Evolutionary conservation across 306 rosid genomes (phyloP), one percentile per base, ranked within the genome.

Genomic region (Lathyrus sativus): DNA sequence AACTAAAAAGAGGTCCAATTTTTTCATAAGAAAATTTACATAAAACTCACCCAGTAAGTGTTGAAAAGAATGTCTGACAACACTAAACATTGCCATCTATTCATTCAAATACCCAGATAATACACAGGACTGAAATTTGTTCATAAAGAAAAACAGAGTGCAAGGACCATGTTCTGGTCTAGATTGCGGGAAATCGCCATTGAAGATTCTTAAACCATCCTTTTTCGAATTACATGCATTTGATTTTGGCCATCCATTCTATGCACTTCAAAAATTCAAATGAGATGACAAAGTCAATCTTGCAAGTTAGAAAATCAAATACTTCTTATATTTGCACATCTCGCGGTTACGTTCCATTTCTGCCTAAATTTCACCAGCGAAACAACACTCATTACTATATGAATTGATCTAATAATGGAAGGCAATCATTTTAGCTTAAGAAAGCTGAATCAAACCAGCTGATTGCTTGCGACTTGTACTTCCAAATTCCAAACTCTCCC

Each of bases 321-420:
- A 41, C 46, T 49, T 70, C 63, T 54, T 41, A 38, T 54, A 74
- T 70, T 74, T 66, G 54, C 65, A 68, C 60, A 46, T 78, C 69
- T 53, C 37, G 49, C 64, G 51, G 2, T 14, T 12, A 29, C 38
- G 18, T 64, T 68, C 65, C 71, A 68, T 50, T 66, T 60, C 65
- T 53, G 61, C 65, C 68, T 51, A 65, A 64, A 65, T 78, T 71
- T 70, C 71, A 70, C 56, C 73, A 49, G 62, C 44, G 3, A 17
- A 56, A 15, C 48, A 81, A 7, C 14, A 54, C 50, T 64, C 74
- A 26, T 50, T 50, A 54, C 74, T 64, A 33, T 33, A 56, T 42
- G 67, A 70, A 73, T 38, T 69, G 26, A 72, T 43, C 62, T 68
- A 63, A 28, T 69, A 31, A 56, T 15, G 62, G 58, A 48, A 68